Percentiles rank a stretch among this genome's conserved stretches.
Evolutionary conservation across 179 eudicot genomes (phyloP).

Genomic region (Silene noctiflora): DNA sequence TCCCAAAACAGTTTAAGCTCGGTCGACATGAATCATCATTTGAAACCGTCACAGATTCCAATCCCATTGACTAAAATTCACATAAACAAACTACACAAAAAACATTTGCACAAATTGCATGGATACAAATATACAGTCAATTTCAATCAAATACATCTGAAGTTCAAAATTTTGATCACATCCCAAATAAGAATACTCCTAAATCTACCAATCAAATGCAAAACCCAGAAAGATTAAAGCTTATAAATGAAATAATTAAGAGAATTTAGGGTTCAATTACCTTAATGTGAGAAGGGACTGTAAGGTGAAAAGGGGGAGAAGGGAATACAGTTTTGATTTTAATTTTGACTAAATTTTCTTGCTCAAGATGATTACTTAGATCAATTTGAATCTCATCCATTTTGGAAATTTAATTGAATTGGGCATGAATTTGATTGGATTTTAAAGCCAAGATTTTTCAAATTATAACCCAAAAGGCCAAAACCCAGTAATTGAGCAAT

Average conservation of each 20-base stretch:
- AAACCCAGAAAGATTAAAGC: not conserved
- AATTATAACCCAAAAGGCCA: not conserved
- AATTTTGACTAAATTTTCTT: slow-evolving; percentile 38
- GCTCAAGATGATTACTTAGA: slow-evolving; percentile 12
- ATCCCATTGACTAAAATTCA: too few relatives aligned
- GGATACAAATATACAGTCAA: too few relatives aligned
- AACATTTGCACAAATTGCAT: too few relatives aligned
- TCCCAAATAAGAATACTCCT: not conserved
- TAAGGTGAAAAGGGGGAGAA: slow-evolving; percentile 56
- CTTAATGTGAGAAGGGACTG: slow-evolving; percentile 53
- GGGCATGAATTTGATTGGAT: slow-evolving; percentile 4
- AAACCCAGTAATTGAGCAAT: not conserved
- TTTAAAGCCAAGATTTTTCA: not conserved
- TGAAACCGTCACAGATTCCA: too few relatives aligned
- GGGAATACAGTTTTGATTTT: slow-evolving; percentile 66
- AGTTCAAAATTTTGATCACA: not conserved
- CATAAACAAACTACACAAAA: too few relatives aligned
- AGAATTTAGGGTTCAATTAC: slow-evolving; percentile 26
- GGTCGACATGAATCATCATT: too few relatives aligned
- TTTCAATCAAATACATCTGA: not conserved
- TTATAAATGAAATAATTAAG: not conserved
- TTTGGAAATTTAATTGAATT: not conserved
- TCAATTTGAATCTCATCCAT: slow-evolving; percentile 29
- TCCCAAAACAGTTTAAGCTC: too few relatives aligned
- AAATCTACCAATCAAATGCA: not conserved